A percentile compares a stretch with the other conserved stretches of the same genome.
These are phyloP conservation scores for Grosmannia penicillata DNA, from an alignment of 2,329 filamentous ascomycete species.

Conservation along the genomic window DNA sequence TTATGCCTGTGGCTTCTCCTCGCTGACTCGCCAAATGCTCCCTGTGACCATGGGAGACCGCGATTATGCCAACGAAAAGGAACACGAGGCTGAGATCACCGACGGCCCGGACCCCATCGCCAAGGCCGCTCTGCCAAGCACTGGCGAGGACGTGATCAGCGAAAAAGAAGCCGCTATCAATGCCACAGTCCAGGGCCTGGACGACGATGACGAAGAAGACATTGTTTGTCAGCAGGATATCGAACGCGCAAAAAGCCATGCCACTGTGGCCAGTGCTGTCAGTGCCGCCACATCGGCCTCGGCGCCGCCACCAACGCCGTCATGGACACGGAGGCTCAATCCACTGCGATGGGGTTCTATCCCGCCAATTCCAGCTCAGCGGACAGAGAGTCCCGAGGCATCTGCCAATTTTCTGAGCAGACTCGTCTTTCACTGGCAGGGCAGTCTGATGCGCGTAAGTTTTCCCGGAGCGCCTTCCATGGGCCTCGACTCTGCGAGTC, in stretches of 20 bases:
- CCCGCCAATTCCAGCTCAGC: slow-evolving; percentile 39
- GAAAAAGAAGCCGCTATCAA: slow-evolving; percentile 9
- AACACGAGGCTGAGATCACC: slow-evolving; percentile 9
- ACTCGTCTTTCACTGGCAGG: slow-evolving; percentile 82
- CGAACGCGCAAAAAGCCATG: slow-evolving; percentile 32
- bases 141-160: slow-evolving; percentile 9
- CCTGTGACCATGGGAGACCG: slow-evolving; percentile 2
- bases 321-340: slow-evolving; percentile 50
- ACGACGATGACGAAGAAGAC: slow-evolving; percentile 4
- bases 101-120: slow-evolving; percentile 9
- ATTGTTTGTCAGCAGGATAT: slow-evolving; percentile 13
- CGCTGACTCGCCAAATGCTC: no score
- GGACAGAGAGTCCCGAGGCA: slow-evolving; percentile 50
- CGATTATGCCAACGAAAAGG: slow-evolving; percentile 9
- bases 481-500: neutral
- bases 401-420: slow-evolving; percentile 59
- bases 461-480: neutral
- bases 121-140: slow-evolving; percentile 1
- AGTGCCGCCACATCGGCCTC: slow-evolving; percentile 15
- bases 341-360: slow-evolving; percentile 44
- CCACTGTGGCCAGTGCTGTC: slow-evolving; percentile 35
- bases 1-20: no score
- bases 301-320: slow-evolving; percentile 25
- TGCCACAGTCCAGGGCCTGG: slow-evolving; percentile 20
- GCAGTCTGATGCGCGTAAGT: slow-evolving; percentile 64